Percentiles rank a stretch among this genome's conserved stretches.
Evolutionary conservation across 352 stramenopile genomes (phyloP).

Genomic region (Phytophthora palmivora): DNA sequence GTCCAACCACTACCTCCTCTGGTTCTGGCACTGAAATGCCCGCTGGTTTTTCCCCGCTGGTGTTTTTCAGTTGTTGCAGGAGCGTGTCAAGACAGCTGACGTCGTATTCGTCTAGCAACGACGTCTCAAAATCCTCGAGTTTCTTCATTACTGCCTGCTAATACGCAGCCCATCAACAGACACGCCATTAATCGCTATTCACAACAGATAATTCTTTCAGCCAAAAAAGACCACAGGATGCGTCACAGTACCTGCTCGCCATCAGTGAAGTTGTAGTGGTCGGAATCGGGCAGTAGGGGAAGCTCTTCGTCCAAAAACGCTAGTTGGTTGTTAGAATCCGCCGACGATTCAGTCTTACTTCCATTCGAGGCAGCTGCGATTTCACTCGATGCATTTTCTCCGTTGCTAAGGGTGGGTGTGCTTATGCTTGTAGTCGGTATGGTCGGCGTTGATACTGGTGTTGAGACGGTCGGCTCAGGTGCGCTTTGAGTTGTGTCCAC

Average conservation of each 20-base stretch:
- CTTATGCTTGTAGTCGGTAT: constrained; percentile 14
- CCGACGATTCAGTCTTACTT: constrained; percentile 8
- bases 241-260: constrained; percentile 73
- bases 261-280: constrained; percentile 77
- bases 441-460: constrained; percentile 1
- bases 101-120: constrained; percentile 89
- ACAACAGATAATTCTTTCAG: constrained; percentile 3
- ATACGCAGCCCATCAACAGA: constrained; percentile 36
- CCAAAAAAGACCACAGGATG: constrained; percentile 17
- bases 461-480: not conserved
- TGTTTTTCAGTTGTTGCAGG: constrained; percentile 78
- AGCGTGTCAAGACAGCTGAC: constrained; percentile 86
- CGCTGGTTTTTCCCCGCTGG: constrained; percentile 49
- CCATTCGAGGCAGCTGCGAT: constrained; percentile 3
- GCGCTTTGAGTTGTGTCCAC: constrained; percentile 2
- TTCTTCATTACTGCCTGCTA: constrained; percentile 90
- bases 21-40: constrained; percentile 54
- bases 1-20: constrained; percentile 66
- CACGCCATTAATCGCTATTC: constrained; percentile 32
- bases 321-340: constrained; percentile 41
- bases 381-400: constrained; percentile 6
- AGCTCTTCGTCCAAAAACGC: constrained; percentile 83
- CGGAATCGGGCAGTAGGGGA: constrained; percentile 68
- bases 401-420: constrained; percentile 6
- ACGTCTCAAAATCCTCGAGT: constrained; percentile 88